Evolutionary conservation across 148 eudicot species (phyloP).

Genomic region (Camellia granthamiana): DNA sequence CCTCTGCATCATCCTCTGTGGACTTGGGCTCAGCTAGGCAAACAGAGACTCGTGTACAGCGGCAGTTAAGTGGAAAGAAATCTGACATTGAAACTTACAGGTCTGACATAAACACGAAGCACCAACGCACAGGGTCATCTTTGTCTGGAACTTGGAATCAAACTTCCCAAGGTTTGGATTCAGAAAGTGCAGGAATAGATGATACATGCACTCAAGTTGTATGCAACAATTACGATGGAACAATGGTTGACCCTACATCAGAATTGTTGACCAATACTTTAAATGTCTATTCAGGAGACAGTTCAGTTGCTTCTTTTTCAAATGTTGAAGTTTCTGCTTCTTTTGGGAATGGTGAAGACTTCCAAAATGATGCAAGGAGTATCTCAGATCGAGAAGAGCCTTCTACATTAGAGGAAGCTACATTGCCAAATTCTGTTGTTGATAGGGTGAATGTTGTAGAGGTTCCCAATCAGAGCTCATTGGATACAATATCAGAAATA

Average conservation of each 20-base stretch:
- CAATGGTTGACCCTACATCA: conserved; percentile 19
- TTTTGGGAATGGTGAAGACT: conserved; percentile 26
- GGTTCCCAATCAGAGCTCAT: conserved; percentile 34
- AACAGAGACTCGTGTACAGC: conserved; percentile 44
- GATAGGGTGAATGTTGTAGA: conserved; percentile 39
- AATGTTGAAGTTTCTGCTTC: conserved; percentile 34
- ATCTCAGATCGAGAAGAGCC: conserved; percentile 30
- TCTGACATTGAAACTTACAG: conserved; percentile 45
- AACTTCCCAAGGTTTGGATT: conserved; percentile 39
- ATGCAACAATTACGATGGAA: conserved; percentile 16
- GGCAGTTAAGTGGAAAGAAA: conserved; percentile 55
- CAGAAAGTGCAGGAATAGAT: conserved; percentile 35
- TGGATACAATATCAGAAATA: conserved; percentile 58
- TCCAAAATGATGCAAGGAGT: conserved; percentile 18
- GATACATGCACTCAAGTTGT: conserved; percentile 30
- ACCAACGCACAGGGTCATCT: conserved; percentile 59
- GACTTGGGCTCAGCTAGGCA: conserved; percentile 62
- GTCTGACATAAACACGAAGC: conserved; percentile 40
- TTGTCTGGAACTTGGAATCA: conserved; percentile 68
- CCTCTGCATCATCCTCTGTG: conserved; percentile 72
- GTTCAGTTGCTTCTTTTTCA: conserved; percentile 26
- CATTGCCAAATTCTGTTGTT: conserved; percentile 21
- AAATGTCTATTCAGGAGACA: conserved; percentile 22
- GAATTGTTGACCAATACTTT: conserved; percentile 23
- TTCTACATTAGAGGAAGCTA: conserved; percentile 31